Base-by-base conservation (phyloP, 148 eudicot species). In the Fallopia convolvulus region DNA sequence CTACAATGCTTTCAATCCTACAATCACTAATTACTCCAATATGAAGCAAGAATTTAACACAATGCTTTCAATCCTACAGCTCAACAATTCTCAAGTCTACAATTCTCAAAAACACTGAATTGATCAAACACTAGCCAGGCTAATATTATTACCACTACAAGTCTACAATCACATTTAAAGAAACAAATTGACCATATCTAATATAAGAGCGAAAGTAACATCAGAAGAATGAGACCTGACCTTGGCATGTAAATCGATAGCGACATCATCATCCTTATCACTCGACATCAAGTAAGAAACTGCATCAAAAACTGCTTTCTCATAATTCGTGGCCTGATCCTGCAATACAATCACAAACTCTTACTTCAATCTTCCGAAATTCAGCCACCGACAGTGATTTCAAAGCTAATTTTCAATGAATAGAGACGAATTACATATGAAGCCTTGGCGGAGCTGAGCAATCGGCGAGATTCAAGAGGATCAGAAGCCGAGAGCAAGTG, bases 221-320 rank as follows among this genome's bases (percentile, higher is more conserved):
- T 8, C 1, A 8, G 46, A 36, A 36, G 39, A 36, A 36, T 2
- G 2, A 36, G 39, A 44, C 8, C 8, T 7, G 56, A 92, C 99
- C 97, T 92, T 88, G 39, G 80, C 81, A 77, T 92, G 97, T 53
- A 91, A 74, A 46, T 84, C 84, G 55, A 95, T 70, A 55, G 97
- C 97, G 48, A 83, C 81, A 80, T 92, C 93, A 81, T 91, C 97
- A 53, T 95, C 97, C 74, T 84, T 88, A 66, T 89, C 84, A 13
- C 85, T 86, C 6, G 93, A 88, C 30, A 92, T 77, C 82, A 95
- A 80, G 84, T 73, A 89, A 71, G 79, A 80, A 23, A 92, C 80
- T 1, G 91, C 82, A 58, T 85, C 88, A 79, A 89, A 95, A 74
- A 95, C 94, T 0, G 90, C 94, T 76, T 79, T 92, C 88, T 95